Percentiles rank a stretch among this genome's conserved stretches.
Evolutionary conservation across 345 rosid genomes (phyloP).

Genomic region (Eucalyptus guilfoylei): DNA sequence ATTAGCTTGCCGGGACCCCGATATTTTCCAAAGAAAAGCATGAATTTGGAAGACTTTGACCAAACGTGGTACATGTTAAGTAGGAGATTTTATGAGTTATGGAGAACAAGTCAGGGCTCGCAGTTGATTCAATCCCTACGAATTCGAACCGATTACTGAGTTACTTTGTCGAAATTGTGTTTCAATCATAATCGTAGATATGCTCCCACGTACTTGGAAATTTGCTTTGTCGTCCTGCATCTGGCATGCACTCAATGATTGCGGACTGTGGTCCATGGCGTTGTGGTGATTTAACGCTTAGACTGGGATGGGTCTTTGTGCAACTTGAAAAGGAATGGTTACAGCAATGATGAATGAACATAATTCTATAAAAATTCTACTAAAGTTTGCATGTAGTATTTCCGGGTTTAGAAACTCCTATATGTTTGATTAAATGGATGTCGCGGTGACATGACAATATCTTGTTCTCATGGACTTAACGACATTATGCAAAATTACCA

Average conservation of each 20-base stretch:
- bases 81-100: background rate
- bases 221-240: no score
- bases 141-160: no score
- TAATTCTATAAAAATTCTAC: background rate
- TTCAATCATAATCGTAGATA: no score
- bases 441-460: background rate
- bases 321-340: background rate
- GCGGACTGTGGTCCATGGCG: background rate
- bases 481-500: background rate
- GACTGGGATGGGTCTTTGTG: fast-evolving
- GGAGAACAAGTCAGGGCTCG: background rate
- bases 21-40: no score
- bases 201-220: no score
- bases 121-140: background rate
- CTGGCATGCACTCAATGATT: fast-evolving
- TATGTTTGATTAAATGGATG: background rate
- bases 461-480: background rate
- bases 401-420: background rate
- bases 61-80: background rate
- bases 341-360: background rate
- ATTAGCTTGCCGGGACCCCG: no score
- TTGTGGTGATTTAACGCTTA: background rate
- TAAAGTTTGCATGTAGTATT: background rate
- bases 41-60: background rate
- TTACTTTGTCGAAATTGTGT: no score